These are phyloP conservation scores for Hygrophoropsis aurantiaca DNA, from an alignment of 768 basidiomycete genomes.

Conservation along the genomic window DNA sequence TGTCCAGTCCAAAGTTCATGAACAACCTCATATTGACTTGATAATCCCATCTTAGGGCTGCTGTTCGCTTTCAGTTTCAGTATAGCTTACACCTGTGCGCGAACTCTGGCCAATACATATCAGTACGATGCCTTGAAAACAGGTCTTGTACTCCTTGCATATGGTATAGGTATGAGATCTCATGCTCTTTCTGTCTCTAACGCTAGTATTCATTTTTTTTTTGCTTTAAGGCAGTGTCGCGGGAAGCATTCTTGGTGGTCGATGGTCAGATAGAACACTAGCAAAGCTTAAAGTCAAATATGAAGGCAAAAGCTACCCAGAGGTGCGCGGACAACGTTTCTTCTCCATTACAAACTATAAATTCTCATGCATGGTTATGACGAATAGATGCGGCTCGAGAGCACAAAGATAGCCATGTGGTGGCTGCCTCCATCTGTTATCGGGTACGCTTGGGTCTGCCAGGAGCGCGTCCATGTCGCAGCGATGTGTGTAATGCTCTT, in stretches of 20 bases:
- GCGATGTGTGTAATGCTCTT: constrained; percentile 77
- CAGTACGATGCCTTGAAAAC: constrained; percentile 68
- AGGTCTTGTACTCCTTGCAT: constrained; percentile 76
- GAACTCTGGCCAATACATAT: constrained; percentile 68
- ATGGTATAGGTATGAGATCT: constrained; percentile 57
- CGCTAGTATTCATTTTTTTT: background rate
- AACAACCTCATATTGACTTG: background rate
- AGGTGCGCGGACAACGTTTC: constrained; percentile 42
- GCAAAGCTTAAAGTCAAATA: constrained; percentile 44
- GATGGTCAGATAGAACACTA: constrained; percentile 58
- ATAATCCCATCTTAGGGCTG: constrained; percentile 44
- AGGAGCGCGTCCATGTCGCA: constrained; percentile 62
- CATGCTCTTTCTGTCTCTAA: background rate
- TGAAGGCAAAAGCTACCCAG: constrained; percentile 55
- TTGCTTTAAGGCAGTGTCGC: constrained; percentile 39
- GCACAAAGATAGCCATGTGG: constrained; percentile 57
- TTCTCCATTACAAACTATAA: too few relatives aligned
- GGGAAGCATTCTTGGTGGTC: constrained; percentile 59
- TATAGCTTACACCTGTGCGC: constrained; percentile 71
- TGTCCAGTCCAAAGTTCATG: too few relatives aligned
- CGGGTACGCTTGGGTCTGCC: constrained; percentile 76
- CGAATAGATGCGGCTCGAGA: constrained; percentile 69
- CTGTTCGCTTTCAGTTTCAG: constrained; percentile 71
- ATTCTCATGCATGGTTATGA: background rate
- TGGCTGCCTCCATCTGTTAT: constrained; percentile 56